A percentile compares a stretch with the other conserved stretches of the same genome.
phyloP scores from a whole-genome alignment of 768 basidiomycete species.

The Postia placenta region DNA sequence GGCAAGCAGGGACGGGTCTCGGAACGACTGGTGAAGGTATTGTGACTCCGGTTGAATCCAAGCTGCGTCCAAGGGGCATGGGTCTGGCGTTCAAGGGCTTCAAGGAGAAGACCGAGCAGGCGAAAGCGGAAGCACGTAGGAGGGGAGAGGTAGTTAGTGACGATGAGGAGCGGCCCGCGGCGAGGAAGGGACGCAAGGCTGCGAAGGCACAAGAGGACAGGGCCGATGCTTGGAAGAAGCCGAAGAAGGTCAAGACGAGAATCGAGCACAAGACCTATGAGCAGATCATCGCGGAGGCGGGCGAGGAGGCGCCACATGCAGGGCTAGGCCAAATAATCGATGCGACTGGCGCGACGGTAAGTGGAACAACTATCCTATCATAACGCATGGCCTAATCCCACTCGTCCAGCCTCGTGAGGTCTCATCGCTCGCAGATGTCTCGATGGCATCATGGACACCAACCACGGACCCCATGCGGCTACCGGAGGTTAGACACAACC shows the following conservation, averaged over 20 bases:
- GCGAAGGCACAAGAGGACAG: constrained; percentile 51
- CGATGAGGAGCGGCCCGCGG: constrained; percentile 38
- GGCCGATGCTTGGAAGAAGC: constrained; percentile 80
- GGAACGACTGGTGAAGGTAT: constrained; percentile 76
- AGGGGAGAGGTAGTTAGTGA: constrained; percentile 72
- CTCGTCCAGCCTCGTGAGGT: constrained; percentile 72
- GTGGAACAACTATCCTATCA: constrained; percentile 23
- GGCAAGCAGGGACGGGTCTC: constrained; percentile 78
- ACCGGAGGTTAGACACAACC: constrained; percentile 95
- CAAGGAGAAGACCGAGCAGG: constrained; percentile 82
- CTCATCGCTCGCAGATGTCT: constrained; percentile 74
- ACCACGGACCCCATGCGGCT: constrained; percentile 83
- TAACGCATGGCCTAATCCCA: constrained; percentile 8
- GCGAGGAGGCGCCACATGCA: constrained; percentile 43
- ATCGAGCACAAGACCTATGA: constrained; percentile 97
- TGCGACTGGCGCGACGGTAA: constrained; percentile 85
- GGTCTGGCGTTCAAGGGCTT: constrained; percentile 87
- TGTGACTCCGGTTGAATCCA: constrained; percentile 81
- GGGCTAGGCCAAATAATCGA: constrained; percentile 89
- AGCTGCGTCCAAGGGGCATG: constrained; percentile 77
- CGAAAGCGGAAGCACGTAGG: constrained; percentile 71
- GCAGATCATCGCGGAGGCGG: constrained; percentile 86
- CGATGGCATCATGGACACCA: constrained; percentile 76
- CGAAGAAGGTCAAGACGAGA: constrained; percentile 79
- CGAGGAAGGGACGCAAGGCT: constrained; percentile 47